phyloP scores from a whole-genome alignment of 768 basidiomycete species.

The Melanogaster broomeanus region DNA sequence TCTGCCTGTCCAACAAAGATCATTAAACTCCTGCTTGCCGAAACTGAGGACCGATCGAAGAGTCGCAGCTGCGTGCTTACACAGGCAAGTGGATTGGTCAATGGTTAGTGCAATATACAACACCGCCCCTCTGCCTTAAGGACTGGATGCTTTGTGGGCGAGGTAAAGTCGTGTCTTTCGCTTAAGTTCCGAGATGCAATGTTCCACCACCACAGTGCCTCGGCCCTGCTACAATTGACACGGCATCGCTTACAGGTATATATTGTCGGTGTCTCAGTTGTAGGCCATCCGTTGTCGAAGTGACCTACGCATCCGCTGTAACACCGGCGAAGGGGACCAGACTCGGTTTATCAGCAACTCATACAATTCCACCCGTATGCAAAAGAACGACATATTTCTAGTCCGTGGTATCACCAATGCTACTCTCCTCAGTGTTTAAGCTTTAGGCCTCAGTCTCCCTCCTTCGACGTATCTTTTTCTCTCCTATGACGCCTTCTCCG shows the following conservation, averaged over 20 bases:
- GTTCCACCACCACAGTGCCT: conserved; percentile 2
- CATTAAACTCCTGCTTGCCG: neutral
- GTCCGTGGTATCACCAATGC: neutral
- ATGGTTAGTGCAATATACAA: conserved; percentile 3
- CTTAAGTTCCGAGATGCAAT: conserved; percentile 6
- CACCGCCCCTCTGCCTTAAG: conserved; percentile 23
- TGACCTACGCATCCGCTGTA: no score
- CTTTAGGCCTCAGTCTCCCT: no score
- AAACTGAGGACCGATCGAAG: neutral
- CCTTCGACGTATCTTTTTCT: neutral
- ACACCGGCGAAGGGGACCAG: no score
- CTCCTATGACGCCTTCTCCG: conserved; percentile 41
- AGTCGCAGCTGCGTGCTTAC: neutral
- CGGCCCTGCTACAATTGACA: neutral
- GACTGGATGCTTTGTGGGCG: conserved; percentile 12
- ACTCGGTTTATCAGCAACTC: no score
- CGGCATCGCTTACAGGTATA: neutral
- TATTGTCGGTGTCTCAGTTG: neutral
- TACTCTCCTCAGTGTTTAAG: neutral
- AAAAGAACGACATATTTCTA: neutral
- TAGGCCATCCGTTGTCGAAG: no score
- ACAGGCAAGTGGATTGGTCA: neutral
- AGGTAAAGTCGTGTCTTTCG: conserved; percentile 21
- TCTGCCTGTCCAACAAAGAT: neutral
- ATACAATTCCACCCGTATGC: no score